Evolutionary conservation across 495 filamentous ascomycete genomes (phyloP).

Genomic region (Penicillium lagena): DNA sequence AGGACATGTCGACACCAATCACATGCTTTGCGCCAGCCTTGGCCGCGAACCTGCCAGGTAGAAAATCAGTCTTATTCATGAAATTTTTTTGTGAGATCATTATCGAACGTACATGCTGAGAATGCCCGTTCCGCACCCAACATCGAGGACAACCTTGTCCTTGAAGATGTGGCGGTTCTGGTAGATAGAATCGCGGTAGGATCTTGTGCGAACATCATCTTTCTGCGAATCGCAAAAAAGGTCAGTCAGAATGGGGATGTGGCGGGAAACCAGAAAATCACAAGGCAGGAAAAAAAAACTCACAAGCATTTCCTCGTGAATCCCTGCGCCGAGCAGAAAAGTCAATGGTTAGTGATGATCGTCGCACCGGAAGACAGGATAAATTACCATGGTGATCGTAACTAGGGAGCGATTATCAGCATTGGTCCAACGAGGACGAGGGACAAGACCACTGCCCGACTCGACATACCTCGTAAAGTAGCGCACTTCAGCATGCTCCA

Average conservation of each 20-base stretch:
- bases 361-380: slow-evolving; percentile 1
- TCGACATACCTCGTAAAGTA: slow-evolving; percentile 86
- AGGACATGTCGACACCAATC: slow-evolving; percentile 94
- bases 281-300: slow-evolving; percentile 25
- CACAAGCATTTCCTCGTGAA: slow-evolving; percentile 98
- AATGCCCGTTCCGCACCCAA: slow-evolving; percentile 91
- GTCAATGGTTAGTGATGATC: slow-evolving; percentile 7
- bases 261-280: too few relatives aligned
- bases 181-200: slow-evolving; percentile 94
- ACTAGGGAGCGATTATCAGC: slow-evolving; percentile 42
- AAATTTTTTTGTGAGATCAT: not conserved
- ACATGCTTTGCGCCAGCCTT: slow-evolving; percentile 91
- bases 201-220: slow-evolving; percentile 94
- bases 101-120: slow-evolving; percentile 66
- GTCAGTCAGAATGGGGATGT: too few relatives aligned
- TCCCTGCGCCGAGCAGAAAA: slow-evolving; percentile 52
- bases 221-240: slow-evolving; percentile 48
- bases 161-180: slow-evolving; percentile 95
- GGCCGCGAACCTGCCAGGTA: slow-evolving; percentile 75
- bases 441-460: slow-evolving; percentile 2
- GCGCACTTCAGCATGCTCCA: slow-evolving; percentile 86
- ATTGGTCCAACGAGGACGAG: not conserved
- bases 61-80: slow-evolving; percentile 3
- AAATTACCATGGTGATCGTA: slow-evolving; percentile 89
- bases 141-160: slow-evolving; percentile 95